These are phyloP conservation scores for Priceomyces medius DNA, from an alignment of 805 yeast genomes.

Conservation along the genomic window DNA sequence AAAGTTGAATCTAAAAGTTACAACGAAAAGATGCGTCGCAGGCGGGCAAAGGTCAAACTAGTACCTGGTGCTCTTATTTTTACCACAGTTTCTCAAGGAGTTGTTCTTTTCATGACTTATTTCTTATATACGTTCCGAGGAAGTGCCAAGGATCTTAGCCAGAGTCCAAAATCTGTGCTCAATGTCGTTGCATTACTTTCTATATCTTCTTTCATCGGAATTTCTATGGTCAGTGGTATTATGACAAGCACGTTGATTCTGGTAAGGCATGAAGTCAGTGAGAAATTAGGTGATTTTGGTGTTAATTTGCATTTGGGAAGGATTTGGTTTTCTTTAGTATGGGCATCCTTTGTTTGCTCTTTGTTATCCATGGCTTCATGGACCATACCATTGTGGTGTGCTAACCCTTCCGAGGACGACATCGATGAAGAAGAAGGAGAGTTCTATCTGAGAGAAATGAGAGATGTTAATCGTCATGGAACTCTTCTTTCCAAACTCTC, in stretches of 20 bases:
- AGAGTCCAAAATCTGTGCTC: slow-evolving; percentile 28
- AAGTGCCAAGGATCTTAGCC: slow-evolving; percentile 28
- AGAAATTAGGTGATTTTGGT: slow-evolving; percentile 47
- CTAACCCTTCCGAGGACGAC: slow-evolving; percentile 41
- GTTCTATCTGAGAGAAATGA: not conserved
- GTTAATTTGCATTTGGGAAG: slow-evolving; percentile 42
- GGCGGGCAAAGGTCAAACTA: slow-evolving; percentile 15
- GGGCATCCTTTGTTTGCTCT: slow-evolving; percentile 31
- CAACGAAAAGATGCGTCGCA: slow-evolving; percentile 11
- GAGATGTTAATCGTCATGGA: not conserved
- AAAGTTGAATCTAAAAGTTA: slow-evolving; percentile 10
- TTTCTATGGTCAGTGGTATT: slow-evolving; percentile 27
- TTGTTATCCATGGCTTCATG: slow-evolving; percentile 30
- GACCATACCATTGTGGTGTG: slow-evolving; percentile 50
- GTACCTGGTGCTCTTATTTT: slow-evolving; percentile 29
- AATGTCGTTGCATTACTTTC: slow-evolving; percentile 40
- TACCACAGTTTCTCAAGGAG: slow-evolving; percentile 25
- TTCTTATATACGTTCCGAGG: slow-evolving; percentile 39
- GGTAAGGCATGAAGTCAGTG: slow-evolving; percentile 24
- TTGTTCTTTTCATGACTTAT: slow-evolving; percentile 27
- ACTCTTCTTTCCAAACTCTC: not conserved
- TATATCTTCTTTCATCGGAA: slow-evolving; percentile 29
- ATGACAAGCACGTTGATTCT: slow-evolving; percentile 25
- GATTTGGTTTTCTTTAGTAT: slow-evolving; percentile 40
- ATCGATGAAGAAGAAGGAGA: slow-evolving; percentile 16